Percentiles rank a stretch among this genome's conserved stretches.
Conservation (phyloP, 108 stramenopile genomes). For the Cyclotella baltica region DNA sequence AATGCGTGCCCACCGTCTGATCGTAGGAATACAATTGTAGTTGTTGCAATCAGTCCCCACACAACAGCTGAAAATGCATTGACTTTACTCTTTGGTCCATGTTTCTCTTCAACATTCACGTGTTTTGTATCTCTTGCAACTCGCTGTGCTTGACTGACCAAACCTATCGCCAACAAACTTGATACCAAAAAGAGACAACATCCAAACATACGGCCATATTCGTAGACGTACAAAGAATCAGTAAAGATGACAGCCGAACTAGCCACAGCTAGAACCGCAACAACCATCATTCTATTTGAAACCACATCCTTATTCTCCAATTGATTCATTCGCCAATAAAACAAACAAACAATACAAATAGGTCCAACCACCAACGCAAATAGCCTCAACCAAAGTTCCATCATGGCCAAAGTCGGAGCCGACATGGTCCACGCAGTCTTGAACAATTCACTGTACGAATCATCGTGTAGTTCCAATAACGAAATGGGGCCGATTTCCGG, state of each 20-base stretch:
- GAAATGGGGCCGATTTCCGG: constrained; percentile 40
- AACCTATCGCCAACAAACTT: constrained; percentile 36
- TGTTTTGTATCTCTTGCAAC: neutral
- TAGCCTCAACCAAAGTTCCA: constrained; percentile 80
- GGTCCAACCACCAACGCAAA: constrained; percentile 62
- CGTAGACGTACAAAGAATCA: constrained; percentile 72
- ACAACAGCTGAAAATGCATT: constrained; percentile 12
- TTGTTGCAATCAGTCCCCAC: neutral
- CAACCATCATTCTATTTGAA: constrained; percentile 8
- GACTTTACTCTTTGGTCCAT: neutral
- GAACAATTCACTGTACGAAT: constrained; percentile 26
- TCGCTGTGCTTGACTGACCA: neutral
- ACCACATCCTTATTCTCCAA: no score
- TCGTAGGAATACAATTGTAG: constrained; percentile 35
- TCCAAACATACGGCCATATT: constrained; percentile 67
- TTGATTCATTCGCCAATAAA: constrained; percentile 18
- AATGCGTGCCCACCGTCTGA: constrained; percentile 33
- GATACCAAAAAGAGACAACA: constrained; percentile 44
- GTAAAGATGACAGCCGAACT: constrained; percentile 74
- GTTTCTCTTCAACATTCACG: constrained; percentile 9
- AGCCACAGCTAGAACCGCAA: constrained; percentile 48
- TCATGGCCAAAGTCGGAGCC: constrained; percentile 68
- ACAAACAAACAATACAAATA: constrained; percentile 27
- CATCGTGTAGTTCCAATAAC: constrained; percentile 42
- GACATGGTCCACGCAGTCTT: constrained; percentile 26